phyloP scores from a whole-genome alignment of 2,329 filamentous ascomycete genomes.

The Calonectria pteridis region DNA sequence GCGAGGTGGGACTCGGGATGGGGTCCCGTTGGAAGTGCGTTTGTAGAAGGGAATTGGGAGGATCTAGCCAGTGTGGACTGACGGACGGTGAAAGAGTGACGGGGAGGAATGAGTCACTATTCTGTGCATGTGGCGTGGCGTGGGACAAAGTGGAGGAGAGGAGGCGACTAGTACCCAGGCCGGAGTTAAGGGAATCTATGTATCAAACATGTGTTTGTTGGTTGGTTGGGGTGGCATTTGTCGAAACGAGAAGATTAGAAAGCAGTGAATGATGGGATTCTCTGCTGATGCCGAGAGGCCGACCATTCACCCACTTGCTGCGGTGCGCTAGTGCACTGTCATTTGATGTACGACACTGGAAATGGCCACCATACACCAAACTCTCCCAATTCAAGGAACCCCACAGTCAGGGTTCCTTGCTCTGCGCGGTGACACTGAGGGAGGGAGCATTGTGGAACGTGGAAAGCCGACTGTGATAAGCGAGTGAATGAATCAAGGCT shows the following conservation, averaged over 20 bases:
- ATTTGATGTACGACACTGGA: conserved; percentile 9
- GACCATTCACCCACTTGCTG: neutral
- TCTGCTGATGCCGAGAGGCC: neutral
- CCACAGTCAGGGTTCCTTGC: neutral
- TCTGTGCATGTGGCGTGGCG: conserved; percentile 10
- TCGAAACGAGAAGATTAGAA: neutral
- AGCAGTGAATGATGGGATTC: neutral
- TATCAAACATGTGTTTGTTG: conserved; percentile 4
- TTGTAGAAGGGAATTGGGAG: neutral
- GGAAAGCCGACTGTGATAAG: neutral
- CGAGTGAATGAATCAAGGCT: neutral
- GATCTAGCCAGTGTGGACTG: conserved; percentile 1
- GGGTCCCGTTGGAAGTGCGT: neutral
- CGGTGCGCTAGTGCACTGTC: conserved; percentile 2
- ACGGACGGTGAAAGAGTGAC: neutral
- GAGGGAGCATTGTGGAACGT: neutral
- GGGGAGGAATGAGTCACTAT: conserved; percentile 1
- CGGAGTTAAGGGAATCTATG: neutral
- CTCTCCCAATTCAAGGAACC: neutral
- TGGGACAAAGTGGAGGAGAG: conserved; percentile 2
- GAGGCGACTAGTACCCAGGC: neutral
- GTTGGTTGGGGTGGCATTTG: neutral
- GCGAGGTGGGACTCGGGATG: conserved; percentile 13
- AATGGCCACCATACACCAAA: conserved; percentile 3
- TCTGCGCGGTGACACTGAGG: neutral